Evolutionary conservation across 768 basidiomycete species (phyloP).

Genomic region (Pilatotrama ljubarskyi): DNA sequence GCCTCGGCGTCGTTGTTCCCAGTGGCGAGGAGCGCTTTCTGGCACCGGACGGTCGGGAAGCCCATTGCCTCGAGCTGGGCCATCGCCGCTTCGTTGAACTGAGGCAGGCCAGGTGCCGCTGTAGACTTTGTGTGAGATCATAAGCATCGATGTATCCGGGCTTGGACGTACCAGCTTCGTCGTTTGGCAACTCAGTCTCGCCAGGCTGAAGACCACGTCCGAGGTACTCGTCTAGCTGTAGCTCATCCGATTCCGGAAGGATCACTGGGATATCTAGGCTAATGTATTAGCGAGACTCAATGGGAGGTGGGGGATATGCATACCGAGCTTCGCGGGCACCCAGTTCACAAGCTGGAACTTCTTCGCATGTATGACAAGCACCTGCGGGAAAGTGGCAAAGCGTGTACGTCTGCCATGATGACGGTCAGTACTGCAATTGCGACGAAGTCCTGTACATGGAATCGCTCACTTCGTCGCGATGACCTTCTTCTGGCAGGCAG

Average conservation of each 20-base stretch:
- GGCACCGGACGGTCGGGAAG: conserved; percentile 81
- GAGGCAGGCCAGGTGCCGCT: conserved; percentile 46
- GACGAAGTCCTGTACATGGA: background rate
- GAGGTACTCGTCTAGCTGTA: conserved; percentile 65
- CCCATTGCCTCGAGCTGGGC: conserved; percentile 86
- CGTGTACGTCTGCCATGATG: conserved; percentile 69
- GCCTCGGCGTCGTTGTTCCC: conserved; percentile 71
- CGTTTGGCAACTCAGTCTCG: conserved; percentile 71
- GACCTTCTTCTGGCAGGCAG: conserved; percentile 67
- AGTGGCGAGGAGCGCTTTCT: conserved; percentile 89
- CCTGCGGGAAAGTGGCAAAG: conserved; percentile 86
- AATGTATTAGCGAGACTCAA: background rate
- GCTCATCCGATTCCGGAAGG: conserved; percentile 55
- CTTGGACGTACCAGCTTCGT: conserved; percentile 36
- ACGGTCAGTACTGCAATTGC: too few species aligned
- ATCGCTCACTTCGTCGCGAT: conserved; percentile 73
- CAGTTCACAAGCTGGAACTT: conserved; percentile 96
- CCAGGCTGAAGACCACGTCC: conserved; percentile 57
- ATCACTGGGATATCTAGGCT: conserved; percentile 79
- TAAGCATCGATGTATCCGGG: background rate
- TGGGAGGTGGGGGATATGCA: too few species aligned
- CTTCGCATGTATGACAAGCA: conserved; percentile 86
- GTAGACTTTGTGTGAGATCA: background rate
- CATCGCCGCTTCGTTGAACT: conserved; percentile 76
- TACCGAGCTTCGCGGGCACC: conserved; percentile 94